A percentile compares a stretch with the other conserved stretches of the same genome.
phyloP scores from a whole-genome alignment of 75 land plant species.

The Cunninghamia lanceolata region DNA sequence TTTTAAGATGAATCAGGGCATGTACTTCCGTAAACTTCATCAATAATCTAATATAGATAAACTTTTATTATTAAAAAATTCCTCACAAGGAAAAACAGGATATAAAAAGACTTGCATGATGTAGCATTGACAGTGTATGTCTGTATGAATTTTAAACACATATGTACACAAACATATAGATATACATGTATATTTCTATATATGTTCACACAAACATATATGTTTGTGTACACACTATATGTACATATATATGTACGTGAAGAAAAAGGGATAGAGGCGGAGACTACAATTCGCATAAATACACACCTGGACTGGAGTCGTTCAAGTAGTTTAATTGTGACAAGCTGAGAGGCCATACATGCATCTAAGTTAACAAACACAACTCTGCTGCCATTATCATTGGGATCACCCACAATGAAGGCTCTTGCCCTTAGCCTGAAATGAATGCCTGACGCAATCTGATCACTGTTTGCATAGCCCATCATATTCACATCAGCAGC shows the following conservation, averaged over 20 bases:
- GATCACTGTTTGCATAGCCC: slow-evolving; percentile 75
- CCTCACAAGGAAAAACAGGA: no score
- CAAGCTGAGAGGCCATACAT: slow-evolving; percentile 69
- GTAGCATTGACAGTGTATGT: no score
- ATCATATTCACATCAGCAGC: slow-evolving; percentile 80
- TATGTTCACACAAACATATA: neutral
- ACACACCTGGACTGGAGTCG: slow-evolving; percentile 51
- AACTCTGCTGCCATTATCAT: slow-evolving; percentile 37
- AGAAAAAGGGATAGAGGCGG: no score
- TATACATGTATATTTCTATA: no score
- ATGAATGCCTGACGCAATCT: slow-evolving; percentile 63
- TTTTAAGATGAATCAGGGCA: neutral
- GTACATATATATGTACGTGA: no score
- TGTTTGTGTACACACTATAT: no score
- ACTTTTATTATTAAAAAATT: neutral
- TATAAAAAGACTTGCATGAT: no score
- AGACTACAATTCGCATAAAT: neutral
- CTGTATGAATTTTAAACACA: no score
- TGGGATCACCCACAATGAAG: slow-evolving; percentile 61
- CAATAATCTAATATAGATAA: neutral
- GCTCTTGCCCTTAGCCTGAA: slow-evolving; percentile 60
- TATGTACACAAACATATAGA: no score
- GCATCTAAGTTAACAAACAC: slow-evolving; percentile 78
- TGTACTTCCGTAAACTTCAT: neutral
- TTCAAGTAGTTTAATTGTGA: slow-evolving; percentile 61